phyloP scores from a whole-genome alignment of 352 stramenopile genomes.

The Globisporangium emineosum region DNA sequence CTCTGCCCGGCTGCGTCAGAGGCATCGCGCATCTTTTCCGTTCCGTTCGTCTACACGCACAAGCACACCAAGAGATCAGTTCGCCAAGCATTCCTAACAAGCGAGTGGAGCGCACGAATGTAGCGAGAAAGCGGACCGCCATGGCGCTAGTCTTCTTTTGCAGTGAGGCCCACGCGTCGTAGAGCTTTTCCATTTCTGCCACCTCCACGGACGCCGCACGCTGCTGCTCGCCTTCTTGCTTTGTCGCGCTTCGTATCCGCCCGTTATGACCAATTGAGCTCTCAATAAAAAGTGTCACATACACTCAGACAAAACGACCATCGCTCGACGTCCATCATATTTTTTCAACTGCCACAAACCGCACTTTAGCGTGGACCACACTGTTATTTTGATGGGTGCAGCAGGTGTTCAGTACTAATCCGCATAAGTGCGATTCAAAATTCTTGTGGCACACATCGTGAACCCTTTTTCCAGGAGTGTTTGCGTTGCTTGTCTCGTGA shows the following conservation, averaged over 20 bases:
- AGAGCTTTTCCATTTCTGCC: constrained; percentile 17
- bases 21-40: constrained; percentile 11
- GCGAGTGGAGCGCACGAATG: not conserved
- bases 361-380: not conserved
- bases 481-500: constrained; percentile 9
- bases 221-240: not conserved
- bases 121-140: constrained; percentile 1
- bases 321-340: not conserved
- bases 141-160: constrained; percentile 7
- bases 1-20: constrained; percentile 12
- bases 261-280: constrained; percentile 6
- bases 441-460: not conserved
- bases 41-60: constrained; percentile 4
- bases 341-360: not conserved
- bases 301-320: not conserved
- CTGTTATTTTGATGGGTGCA: not conserved
- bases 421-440: not conserved
- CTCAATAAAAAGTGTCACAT: not conserved
- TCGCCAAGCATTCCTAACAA: not conserved
- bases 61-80: not conserved
- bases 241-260: not conserved
- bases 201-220: not conserved
- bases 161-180: constrained; percentile 15
- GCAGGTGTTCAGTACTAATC: not conserved
- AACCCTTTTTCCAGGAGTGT: constrained; percentile 1